A percentile compares a stretch with the other conserved stretches of the same genome.
These are phyloP conservation scores for Dysphania ambrosioides DNA, from an alignment of 148 eudicot species.

Conservation along the genomic window DNA sequence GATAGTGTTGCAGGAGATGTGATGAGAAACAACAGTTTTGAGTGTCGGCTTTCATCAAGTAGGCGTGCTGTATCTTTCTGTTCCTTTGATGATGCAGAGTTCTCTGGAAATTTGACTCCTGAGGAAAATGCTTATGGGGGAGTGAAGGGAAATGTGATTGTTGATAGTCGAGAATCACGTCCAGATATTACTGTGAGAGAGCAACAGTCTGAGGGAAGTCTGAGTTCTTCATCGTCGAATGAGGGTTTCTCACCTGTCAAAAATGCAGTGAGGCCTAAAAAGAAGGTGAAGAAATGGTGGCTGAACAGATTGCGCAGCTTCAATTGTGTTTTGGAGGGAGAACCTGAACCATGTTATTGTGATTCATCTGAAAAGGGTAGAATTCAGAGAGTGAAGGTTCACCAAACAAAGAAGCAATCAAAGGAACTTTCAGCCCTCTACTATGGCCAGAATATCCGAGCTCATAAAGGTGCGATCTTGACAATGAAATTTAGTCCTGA, in stretches of 20 bases:
- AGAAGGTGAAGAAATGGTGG: constrained; percentile 53
- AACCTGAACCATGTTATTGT: constrained; percentile 28
- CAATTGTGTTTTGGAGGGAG: constrained; percentile 39
- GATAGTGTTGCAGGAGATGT: constrained; percentile 37
- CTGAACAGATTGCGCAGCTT: constrained; percentile 51
- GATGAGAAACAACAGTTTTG: constrained; percentile 34
- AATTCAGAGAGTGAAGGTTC: constrained; percentile 64
- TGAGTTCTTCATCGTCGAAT: constrained; percentile 32
- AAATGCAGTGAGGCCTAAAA: constrained; percentile 19
- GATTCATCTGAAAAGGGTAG: constrained; percentile 30
- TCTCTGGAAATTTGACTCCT: constrained; percentile 24
- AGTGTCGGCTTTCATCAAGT: constrained; percentile 45
- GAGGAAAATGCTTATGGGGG: constrained; percentile 24
- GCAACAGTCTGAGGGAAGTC: constrained; percentile 25
- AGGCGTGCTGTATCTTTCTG: constrained; percentile 42
- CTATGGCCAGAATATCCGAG: constrained; percentile 69
- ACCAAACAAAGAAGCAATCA: constrained; percentile 46
- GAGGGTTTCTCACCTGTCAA: constrained; percentile 25
- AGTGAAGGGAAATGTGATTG: constrained; percentile 27
- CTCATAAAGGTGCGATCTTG: constrained; percentile 80
- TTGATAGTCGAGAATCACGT: constrained; percentile 11
- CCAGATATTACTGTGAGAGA: constrained; percentile 12
- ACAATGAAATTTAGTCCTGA: constrained; percentile 87
- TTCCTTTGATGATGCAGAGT: constrained; percentile 33
- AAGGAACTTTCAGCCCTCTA: constrained; percentile 84